Conservation (phyloP, 306 rosid genomes). For the Astragalus glycyphyllos region DNA sequence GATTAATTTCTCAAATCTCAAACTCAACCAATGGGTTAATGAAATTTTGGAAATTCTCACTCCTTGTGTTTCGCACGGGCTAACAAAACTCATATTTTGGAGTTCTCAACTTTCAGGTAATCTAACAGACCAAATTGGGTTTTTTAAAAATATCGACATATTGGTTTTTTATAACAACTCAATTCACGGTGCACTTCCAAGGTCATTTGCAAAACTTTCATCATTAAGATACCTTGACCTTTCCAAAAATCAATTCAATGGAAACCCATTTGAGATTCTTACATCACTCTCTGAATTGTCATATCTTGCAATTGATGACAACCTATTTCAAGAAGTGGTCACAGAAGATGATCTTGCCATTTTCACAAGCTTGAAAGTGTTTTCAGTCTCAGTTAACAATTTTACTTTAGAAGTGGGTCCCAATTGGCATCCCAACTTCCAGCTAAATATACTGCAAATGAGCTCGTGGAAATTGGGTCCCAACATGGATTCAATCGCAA, state of each 20-base stretch:
- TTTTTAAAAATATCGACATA: background rate
- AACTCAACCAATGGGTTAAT: background rate
- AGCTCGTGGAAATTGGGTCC: conserved; percentile 27
- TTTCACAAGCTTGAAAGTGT: background rate
- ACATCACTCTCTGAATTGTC: background rate
- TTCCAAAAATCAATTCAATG: background rate
- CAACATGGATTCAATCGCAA: conserved; percentile 38
- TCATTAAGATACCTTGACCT: background rate
- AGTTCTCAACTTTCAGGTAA: background rate
- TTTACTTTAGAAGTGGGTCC: too few species aligned
- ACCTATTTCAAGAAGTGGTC: conserved; percentile 14
- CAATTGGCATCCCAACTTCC: background rate
- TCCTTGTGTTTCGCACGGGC: background rate
- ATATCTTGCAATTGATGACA: background rate
- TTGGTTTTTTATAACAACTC: background rate
- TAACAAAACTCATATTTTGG: fast-evolving
- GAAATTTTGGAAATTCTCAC: conserved; percentile 19
- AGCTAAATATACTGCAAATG: fast-evolving
- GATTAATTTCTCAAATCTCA: background rate
- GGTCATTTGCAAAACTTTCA: background rate
- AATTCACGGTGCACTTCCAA: background rate
- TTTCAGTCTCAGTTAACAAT: background rate
- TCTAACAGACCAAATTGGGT: conserved; percentile 12
- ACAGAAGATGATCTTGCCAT: conserved; percentile 19
- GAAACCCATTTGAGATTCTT: conserved; percentile 6